These are phyloP conservation scores for Lavandula angustifolia DNA, from an alignment of 257 asterid genomes.

Conservation along the genomic window DNA sequence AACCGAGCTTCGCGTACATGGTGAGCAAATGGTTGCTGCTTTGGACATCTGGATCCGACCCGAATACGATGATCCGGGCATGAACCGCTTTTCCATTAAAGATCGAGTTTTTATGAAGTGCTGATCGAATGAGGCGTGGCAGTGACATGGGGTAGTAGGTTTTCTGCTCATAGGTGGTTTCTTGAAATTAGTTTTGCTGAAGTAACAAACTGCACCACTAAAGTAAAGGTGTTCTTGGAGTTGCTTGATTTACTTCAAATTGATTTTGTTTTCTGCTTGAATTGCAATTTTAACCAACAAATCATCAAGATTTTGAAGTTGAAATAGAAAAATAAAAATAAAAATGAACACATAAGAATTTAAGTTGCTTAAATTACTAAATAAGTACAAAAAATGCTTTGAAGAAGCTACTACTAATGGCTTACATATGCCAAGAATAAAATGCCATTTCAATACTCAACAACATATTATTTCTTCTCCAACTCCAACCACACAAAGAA, in stretches of 20 bases:
- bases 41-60: slow-evolving; percentile 44
- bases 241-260: too few relatives aligned
- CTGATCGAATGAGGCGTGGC: slow-evolving; percentile 54
- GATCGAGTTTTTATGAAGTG: slow-evolving; percentile 45
- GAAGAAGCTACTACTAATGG: too few relatives aligned
- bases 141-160: slow-evolving; percentile 39
- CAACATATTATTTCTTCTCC: too few relatives aligned
- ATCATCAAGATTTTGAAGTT: too few relatives aligned
- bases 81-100: slow-evolving; percentile 57
- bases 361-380: too few relatives aligned
- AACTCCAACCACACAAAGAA: slow-evolving; percentile 6
- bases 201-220: not conserved
- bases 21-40: slow-evolving; percentile 59
- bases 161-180: not conserved
- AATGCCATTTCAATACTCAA: too few relatives aligned
- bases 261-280: too few relatives aligned
- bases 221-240: not conserved
- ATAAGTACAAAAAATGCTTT: too few relatives aligned
- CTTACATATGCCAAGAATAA: too few relatives aligned
- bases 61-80: slow-evolving; percentile 52
- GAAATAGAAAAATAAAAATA: not conserved
- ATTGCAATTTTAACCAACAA: too few relatives aligned
- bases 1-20: slow-evolving; percentile 47
- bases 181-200: not conserved
- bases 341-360: not conserved